Conservation (phyloP, 352 stramenopile species). For the Phytophthora litchii region DNA sequence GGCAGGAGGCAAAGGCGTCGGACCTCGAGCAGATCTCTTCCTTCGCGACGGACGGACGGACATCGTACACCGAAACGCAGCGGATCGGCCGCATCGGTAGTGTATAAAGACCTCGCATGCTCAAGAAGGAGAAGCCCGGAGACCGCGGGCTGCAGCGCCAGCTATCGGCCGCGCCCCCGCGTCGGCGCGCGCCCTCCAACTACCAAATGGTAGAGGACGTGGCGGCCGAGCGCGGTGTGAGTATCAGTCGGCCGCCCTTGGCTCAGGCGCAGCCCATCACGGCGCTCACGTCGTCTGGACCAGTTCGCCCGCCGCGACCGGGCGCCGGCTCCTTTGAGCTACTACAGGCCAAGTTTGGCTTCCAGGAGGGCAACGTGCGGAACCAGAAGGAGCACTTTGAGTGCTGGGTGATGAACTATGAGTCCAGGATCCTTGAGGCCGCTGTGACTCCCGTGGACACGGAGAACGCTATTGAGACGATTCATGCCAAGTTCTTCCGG, state of each 20-base stretch:
- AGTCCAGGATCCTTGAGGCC: slow-evolving; percentile 55
- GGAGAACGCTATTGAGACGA: slow-evolving; percentile 64
- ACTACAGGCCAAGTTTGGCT: slow-evolving; percentile 85
- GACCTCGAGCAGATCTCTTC: slow-evolving; percentile 15
- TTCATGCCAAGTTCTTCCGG: slow-evolving; percentile 95
- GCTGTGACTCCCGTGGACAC: slow-evolving; percentile 39
- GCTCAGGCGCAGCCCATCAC: slow-evolving; percentile 17
- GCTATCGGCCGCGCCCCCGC: slow-evolving; percentile 31
- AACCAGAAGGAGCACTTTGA: slow-evolving; percentile 90
- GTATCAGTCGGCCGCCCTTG: slow-evolving; percentile 36
- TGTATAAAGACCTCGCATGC: slow-evolving; percentile 1
- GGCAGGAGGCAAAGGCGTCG: slow-evolving; percentile 9
- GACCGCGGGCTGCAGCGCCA: slow-evolving; percentile 31
- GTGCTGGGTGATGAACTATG: slow-evolving; percentile 84
- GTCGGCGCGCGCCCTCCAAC: slow-evolving; percentile 72
- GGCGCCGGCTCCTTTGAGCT: slow-evolving; percentile 72
- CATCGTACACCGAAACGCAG: slow-evolving; percentile 20
- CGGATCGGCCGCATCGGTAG: background rate
- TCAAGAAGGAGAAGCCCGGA: slow-evolving; percentile 33
- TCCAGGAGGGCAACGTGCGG: slow-evolving; percentile 82
- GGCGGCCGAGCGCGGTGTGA: slow-evolving; percentile 46
- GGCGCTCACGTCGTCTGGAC: slow-evolving; percentile 24
- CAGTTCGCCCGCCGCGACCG: slow-evolving; percentile 28
- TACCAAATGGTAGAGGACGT: slow-evolving; percentile 83
- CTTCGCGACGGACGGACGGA: slow-evolving; percentile 10